Evolutionary conservation across 306 rosid genomes (phyloP).

Genomic region (Prunus armeniaca): DNA sequence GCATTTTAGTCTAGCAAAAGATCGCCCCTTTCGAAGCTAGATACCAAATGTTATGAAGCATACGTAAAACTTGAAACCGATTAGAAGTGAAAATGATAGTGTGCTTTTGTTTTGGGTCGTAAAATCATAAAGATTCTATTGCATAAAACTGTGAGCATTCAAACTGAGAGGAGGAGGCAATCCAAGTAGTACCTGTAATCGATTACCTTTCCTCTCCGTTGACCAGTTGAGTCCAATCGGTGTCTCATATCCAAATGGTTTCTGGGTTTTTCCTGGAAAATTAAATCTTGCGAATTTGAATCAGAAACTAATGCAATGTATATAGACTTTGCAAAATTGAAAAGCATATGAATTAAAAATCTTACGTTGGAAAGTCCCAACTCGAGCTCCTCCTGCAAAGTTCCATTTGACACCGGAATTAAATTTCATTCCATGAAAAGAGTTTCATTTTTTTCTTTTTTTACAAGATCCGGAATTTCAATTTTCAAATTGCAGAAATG

Average conservation of each 20-base stretch:
- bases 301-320: not conserved
- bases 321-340: not conserved
- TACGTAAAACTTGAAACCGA: not conserved
- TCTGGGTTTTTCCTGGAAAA: constrained; percentile 79
- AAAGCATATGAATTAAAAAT: not conserved
- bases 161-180: not conserved
- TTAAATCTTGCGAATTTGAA: not conserved
- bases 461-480: not conserved
- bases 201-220: constrained; percentile 83
- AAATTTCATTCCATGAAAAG: not conserved
- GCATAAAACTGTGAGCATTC: not conserved
- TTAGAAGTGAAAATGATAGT: not conserved
- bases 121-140: not conserved
- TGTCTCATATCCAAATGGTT: constrained; percentile 98
- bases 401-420: not conserved
- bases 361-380: constrained; percentile 71
- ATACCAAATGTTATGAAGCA: not conserved
- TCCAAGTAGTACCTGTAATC: constrained; percentile 73
- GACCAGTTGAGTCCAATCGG: constrained; percentile 94
- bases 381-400: constrained; percentile 82
- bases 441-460: not conserved
- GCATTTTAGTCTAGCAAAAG: not conserved
- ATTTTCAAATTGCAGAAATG: not conserved
- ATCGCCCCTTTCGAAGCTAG: not conserved
- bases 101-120: not conserved